Base-by-base conservation (phyloP, 148 eudicot genomes). In the Gaultheria prostrata region DNA sequence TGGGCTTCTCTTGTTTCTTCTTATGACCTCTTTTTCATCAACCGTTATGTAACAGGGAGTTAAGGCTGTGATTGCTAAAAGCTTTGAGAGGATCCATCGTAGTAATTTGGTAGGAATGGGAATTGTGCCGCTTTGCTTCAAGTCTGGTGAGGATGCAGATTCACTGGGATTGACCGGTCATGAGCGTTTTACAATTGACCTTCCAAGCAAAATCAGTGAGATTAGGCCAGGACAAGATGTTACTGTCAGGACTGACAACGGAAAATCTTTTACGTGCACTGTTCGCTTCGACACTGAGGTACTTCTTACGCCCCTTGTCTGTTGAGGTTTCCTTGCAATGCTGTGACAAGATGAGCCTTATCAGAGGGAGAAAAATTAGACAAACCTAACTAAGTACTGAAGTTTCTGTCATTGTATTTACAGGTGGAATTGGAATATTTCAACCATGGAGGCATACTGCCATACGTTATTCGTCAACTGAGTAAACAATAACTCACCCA, bases 91-190 rank as follows among this genome's bases (percentile, higher is more conserved):
- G 86, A 89, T 89, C 84, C 91, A 89, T 43, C 85, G 89, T 5
- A 89, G 91, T 61, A 87, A 89, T 72, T 88, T 89, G 84, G 91
- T 89, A 12, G 91, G 91, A 24, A 89, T 89, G 91, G 91, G 91
- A n/a, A 87, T 89, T 50, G 76, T 89, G 50, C 91, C 91, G 20
- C 86, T 89, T 46, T 89, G 91, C 67, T 89, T 89, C 85, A 89
- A 89, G 85, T 17, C 91, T 33, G 91, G 91, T 59, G 88, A 89
- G 79, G 91, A 89, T 82, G 89, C 89, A 28, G 91, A 89, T 35
- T 83, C 88, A 46, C 83, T 89, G 65, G 89, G 89, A 57, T 87
- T 89, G 85, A 89, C 89, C 2, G 91, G 91, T 63, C 91, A 87
- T 45, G 91, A 87, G 82, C 89, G 91, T 35, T 89, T 83, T 73